Base-by-base conservation (phyloP, 2,329 filamentous ascomycete species). In the Phaeosphaeriaceae sp. region DNA sequence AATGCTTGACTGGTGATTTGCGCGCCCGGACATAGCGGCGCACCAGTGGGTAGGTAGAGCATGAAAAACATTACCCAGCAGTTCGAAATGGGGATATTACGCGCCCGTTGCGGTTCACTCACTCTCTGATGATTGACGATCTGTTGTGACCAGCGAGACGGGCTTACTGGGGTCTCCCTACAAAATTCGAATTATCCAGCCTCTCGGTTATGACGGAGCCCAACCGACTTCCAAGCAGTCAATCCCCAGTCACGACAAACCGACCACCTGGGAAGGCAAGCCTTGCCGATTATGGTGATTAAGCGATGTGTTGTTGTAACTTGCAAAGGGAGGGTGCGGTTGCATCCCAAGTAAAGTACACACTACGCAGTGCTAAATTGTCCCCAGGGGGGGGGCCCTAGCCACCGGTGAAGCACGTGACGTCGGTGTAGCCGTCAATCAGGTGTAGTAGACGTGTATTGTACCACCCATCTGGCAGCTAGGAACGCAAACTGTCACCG, bases 201-300 rank as follows among this genome's bases (percentile, higher is more conserved):
- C 38, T 53, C 47, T 56, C 46, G 52, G 52, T 56, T 38, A 40
- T 42, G 42, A 50, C 47, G 43, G 33, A 58, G 48, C 38, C n/a
- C n/a, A n/a, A n/a, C n/a, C n/a, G n/a, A n/a, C n/a, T n/a, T 50
- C 37, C 42, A 54, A 49, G 54, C 47, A 42, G 48, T 47, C 50
- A 46, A 54, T 46, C 48, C 50, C 48, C 58, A 49, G 46, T 50
- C 48, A 48, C 52, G 51, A 46, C 52, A 43, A 56, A 50, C 58
- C 58, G 49, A 54, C 56, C 42, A 47, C 15, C 32, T 54, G 57
- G 58, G 32, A 34, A 52, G 44, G 43, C 42, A 52, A 55, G 58
- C 54, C 52, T 52, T 58, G 34, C 37, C n/a, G n/a, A n/a, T n/a
- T n/a, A n/a, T n/a, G n/a, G n/a, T n/a, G n/a, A n/a, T n/a, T n/a